Evolutionary conservation across 176 grass and related monocot genomes (phyloP), one percentile per base, ranked within the genome.

Genomic region (Musa itinerans): DNA sequence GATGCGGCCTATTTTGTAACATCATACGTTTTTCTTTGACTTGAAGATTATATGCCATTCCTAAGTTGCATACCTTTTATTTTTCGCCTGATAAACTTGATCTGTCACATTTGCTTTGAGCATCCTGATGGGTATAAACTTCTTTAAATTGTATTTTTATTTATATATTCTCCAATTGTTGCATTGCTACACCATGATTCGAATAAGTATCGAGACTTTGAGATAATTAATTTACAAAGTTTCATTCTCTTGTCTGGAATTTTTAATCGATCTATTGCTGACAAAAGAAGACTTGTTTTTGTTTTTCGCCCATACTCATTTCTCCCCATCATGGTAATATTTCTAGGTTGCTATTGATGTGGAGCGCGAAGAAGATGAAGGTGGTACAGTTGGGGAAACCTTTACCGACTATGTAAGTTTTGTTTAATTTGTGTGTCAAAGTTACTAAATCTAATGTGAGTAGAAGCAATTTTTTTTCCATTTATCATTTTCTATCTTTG

Each of bases 311-410:
- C 34, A 43, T 43, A 0, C 4, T 43, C 4, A 43, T 43, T 43
- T 43, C 34, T 43, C 34, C 34, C 34, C 3, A 43, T 43, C 34
- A 43, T 43, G 4, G 34, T 43, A 43, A 43, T 62, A 50, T 29
- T 51, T 78, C 59, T 78, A 98, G 95, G 90, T 94, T 22, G 95
- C 95, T 65, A 84, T 94, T 77, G 95, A 99, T 77, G 90, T 99
- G 73, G 95, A 94, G 81, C 90, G 90, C 2, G 95, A 99, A 79
- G 95, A 94, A 89, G 95, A 99, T 75, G 95, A 99, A 89, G 95
- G 95, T 50, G 95, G 95, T 10, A 85, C 76, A 50, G 65, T 84
- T 74, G 95, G 90, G 78, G 95, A 99, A 83, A 99, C 95, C 75
- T 99, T 99, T 74, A 99, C 84, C 14, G 95, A 99, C 67, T 99